Base-by-base conservation (phyloP, 371 early-diverging fungal species). In the Coemansia sp. region DNA sequence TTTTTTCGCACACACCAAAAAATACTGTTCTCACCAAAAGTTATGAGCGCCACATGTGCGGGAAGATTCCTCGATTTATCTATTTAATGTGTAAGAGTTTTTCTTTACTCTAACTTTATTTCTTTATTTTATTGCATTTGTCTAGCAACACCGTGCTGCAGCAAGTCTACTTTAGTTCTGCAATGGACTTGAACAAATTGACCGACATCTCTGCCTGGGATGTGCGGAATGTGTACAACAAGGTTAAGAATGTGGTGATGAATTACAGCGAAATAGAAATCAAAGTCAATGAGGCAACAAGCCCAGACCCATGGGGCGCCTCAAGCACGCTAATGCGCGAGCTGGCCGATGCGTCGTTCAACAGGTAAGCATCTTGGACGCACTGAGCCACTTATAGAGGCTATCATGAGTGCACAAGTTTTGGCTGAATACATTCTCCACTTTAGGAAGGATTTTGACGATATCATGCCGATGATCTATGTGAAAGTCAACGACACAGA, bases 401-500 rank as follows among this genome's bases (percentile, higher is more conserved):
- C 44, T 14, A 40, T 16, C 42, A 9, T 9, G 44, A n/a, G 44
- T 4, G 44, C 37, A 8, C 11, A 37, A 37, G 37, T 37, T 37
- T 37, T 9, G 37, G 2, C 37, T 37, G 37, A 37, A 9, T 37
- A n/a, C 44, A 44, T 44, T 44, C 44, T n/a, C 44, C 16, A n/a
- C 44, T 44, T 44, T 44, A 44, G 94, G 69, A 88, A 90, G 81
- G 84, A 91, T 66, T 94, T 95, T 73, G 91, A 90, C 68, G 96
- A 96, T 75, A 92, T 97, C 63, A 95, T 98, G 95, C 87, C 93
- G 0, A 89, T 90, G 18, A 88, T 97, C 30, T 95, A 91, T 80
- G 86, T 89, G 68, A 87, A 93, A 23, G 88, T 96, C 67, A 86
- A 90, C 42, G 96, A 96, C 70, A 88, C 90, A 57, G 90, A 93